Conservation (phyloP, 2,329 filamentous ascomycete genomes). For the Trichoderma harzianum region DNA sequence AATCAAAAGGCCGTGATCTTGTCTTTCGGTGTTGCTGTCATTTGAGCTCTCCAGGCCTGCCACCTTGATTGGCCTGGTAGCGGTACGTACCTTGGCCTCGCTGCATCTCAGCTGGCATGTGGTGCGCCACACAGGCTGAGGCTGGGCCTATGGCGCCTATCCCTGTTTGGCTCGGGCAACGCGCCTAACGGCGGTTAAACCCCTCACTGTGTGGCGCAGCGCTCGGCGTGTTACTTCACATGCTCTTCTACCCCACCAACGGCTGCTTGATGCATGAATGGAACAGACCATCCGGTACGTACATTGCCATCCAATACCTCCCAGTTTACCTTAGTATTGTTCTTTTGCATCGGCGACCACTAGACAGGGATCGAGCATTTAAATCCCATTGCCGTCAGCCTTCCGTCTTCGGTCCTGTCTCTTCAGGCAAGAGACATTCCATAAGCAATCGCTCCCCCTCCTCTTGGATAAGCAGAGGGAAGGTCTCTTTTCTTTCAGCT, state of each 20-base stretch:
- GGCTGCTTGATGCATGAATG: neutral
- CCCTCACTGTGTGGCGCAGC: conserved; percentile 12
- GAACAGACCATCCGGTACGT: conserved; percentile 6
- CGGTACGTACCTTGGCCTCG: neutral
- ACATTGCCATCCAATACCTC: neutral
- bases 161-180: neutral
- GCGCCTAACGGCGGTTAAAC: neutral
- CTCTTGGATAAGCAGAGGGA: neutral
- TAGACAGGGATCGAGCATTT: conserved; percentile 7
- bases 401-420: neutral
- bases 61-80: neutral
- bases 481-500: neutral
- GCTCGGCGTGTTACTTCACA: neutral
- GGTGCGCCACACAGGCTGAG: conserved; percentile 3
- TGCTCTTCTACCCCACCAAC: conserved; percentile 1
- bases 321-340: conserved; percentile 1
- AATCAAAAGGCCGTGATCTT: conserved; percentile 1
- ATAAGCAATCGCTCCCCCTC: conserved; percentile 2
- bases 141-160: neutral
- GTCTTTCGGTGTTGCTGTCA: neutral
- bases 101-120: neutral
- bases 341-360: neutral
- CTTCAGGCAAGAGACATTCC: neutral
- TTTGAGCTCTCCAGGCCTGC: neutral
- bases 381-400: conserved; percentile 9